Evolutionary conservation across 768 basidiomycete genomes (phyloP).

Genomic region (Boletus edulis): DNA sequence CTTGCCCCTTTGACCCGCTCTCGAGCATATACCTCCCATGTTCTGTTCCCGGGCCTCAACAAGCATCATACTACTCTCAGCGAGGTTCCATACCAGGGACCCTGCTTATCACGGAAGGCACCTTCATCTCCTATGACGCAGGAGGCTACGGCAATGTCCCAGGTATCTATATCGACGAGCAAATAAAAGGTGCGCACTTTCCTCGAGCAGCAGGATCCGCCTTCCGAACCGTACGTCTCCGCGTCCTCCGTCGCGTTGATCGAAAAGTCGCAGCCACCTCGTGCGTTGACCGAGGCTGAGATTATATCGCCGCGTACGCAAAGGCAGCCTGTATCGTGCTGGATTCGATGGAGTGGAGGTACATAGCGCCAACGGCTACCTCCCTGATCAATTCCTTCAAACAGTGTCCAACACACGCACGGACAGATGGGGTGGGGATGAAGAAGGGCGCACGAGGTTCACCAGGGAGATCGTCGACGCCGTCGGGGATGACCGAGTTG

Average conservation of each 20-base stretch:
- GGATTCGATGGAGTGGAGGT: too few species aligned
- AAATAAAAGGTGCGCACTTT: background rate
- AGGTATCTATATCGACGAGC: too few species aligned
- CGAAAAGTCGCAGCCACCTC: background rate
- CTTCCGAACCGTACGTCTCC: conserved; percentile 33
- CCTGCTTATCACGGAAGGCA: conserved; percentile 40
- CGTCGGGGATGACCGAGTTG: background rate
- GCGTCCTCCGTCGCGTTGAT: conserved; percentile 27
- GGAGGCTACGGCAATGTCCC: too few species aligned
- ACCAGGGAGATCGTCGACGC: too few species aligned
- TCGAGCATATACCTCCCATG: too few species aligned
- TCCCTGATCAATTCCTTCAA: too few species aligned
- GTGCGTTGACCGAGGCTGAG: background rate
- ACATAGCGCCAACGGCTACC: too few species aligned
- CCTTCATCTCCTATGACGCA: background rate
- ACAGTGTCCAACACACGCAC: too few species aligned
- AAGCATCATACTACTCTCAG: conserved; percentile 44
- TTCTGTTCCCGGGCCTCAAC: too few species aligned
- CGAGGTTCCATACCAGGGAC: conserved; percentile 47
- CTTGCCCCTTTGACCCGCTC: too few species aligned
- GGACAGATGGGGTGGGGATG: too few species aligned
- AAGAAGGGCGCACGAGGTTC: too few species aligned
- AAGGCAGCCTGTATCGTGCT: background rate
- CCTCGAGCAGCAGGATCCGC: conserved; percentile 18
- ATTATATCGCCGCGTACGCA: background rate